Evolutionary conservation across 306 rosid species (phyloP).

Genomic region (Luffa acutangula): DNA sequence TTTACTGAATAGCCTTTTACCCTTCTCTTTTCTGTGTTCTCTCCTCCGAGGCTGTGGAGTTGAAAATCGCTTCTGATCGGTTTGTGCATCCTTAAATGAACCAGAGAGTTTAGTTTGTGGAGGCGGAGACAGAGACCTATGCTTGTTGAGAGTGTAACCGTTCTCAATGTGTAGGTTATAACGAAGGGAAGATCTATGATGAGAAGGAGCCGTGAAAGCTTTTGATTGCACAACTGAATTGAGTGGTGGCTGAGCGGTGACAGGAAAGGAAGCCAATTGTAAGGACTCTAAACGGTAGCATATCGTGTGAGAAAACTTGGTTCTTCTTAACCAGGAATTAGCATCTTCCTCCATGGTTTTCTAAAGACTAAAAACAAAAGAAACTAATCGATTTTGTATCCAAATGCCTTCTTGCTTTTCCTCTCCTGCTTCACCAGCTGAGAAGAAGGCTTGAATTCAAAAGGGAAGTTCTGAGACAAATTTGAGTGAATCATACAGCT

Average conservation of each 20-base stretch:
- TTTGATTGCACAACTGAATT: conserved; percentile 29
- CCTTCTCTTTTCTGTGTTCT: conserved; percentile 23
- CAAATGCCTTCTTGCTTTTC: conserved; percentile 17
- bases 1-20: background rate
- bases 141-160: conserved; percentile 23
- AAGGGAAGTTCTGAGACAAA: background rate
- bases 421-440: conserved; percentile 12
- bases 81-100: conserved; percentile 49
- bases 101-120: conserved; percentile 37
- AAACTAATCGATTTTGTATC: background rate
- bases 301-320: conserved; percentile 70
- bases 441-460: conserved; percentile 25
- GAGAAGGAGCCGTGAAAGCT: conserved; percentile 10
- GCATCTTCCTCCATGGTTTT: conserved; percentile 48
- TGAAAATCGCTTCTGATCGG: conserved; percentile 52
- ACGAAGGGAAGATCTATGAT: background rate
- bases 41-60: conserved; percentile 52
- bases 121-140: conserved; percentile 68
- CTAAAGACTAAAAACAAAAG: background rate
- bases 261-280: conserved; percentile 23
- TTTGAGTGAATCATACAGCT: conserved; percentile 4
- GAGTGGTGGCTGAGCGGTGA: conserved; percentile 19
- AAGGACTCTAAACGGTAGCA: conserved; percentile 69
- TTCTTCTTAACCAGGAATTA: conserved; percentile 76
- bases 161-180: conserved; percentile 13